Percentiles rank a stretch among this genome's conserved stretches.
Evolutionary conservation across 2,329 filamentous ascomycete genomes (phyloP).

Genomic region (Sarocladium kiliense): DNA sequence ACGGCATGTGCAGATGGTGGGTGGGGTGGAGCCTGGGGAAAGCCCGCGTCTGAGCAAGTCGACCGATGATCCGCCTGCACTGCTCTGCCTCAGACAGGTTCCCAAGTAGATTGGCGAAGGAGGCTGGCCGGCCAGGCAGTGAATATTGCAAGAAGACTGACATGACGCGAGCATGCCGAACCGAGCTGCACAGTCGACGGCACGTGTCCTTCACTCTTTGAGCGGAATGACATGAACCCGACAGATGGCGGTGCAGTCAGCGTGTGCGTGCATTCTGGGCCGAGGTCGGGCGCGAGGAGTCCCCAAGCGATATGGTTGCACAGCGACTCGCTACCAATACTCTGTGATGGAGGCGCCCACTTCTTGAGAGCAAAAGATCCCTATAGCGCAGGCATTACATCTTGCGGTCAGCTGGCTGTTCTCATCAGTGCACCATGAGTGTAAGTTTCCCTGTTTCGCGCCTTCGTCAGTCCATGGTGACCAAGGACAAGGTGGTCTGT

Average conservation of each 20-base stretch:
- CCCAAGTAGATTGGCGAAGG: slow-evolving; percentile 1
- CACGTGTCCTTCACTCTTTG: background rate
- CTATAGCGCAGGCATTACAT: background rate
- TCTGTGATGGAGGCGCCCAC: background rate
- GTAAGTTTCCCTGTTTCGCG: background rate
- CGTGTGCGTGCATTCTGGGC: background rate
- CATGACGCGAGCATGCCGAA: slow-evolving; percentile 8
- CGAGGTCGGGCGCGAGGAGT: background rate
- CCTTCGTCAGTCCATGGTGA: background rate
- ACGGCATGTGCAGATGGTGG: slow-evolving; percentile 5
- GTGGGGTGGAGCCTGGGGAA: slow-evolving; percentile 6
- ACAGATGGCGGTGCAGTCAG: background rate
- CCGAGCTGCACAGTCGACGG: background rate
- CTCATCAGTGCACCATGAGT: background rate
- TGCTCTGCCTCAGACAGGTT: background rate
- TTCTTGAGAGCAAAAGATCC: background rate
- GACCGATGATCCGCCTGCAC: background rate
- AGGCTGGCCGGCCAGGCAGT: background rate
- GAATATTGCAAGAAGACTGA: background rate
- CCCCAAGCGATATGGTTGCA: background rate
- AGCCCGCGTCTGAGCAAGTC: slow-evolving; percentile 3
- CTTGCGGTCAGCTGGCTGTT: background rate
- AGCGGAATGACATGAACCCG: background rate
- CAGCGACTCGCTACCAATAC: slow-evolving; percentile 1
- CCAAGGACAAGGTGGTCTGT: background rate